Evolutionary conservation across 2,329 filamentous ascomycete genomes (phyloP).

Genomic region (Didymosphaeria variabile): DNA sequence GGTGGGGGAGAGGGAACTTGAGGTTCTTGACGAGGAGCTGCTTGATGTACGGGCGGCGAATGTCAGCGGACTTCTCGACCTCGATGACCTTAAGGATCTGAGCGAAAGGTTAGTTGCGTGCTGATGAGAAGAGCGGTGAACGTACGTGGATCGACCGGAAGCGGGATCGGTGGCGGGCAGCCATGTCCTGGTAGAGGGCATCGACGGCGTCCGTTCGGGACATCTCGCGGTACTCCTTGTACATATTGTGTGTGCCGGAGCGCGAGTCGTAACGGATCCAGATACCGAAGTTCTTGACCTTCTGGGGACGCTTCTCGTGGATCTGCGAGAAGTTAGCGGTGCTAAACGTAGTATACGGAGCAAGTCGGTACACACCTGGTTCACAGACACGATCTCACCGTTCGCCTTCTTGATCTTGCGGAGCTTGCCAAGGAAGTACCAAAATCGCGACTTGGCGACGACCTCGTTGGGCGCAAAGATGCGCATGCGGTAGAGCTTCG

Average conservation of each 20-base stretch:
- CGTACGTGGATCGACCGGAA: conserved; percentile 99
- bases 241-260: conserved; percentile 99
- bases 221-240: conserved; percentile 99
- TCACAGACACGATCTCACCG: conserved; percentile 97
- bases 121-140: neutral
- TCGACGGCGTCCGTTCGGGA: conserved; percentile 94
- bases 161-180: conserved; percentile 95
- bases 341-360: neutral
- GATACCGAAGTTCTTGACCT: conserved; percentile 99
- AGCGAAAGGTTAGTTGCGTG: conserved; percentile 11
- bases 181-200: conserved; percentile 99
- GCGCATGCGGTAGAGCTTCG: conserved; percentile 99
- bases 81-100: conserved; percentile 99
- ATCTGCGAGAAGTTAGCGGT: conserved; percentile 66
- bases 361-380: conserved; percentile 74
- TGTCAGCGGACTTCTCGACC: conserved; percentile 90
- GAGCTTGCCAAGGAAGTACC: conserved; percentile 99
- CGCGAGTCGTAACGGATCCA: conserved; percentile 99
- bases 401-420: conserved; percentile 99
- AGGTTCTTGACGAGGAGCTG: conserved; percentile 95
- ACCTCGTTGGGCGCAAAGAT: conserved; percentile 98
- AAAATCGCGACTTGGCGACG: conserved; percentile 99
- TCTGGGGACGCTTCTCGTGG: conserved; percentile 97
- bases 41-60: conserved; percentile 99
- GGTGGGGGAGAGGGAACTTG: conserved; percentile 98